Evolutionary conservation across 1,284 basidiomycete species (phyloP).

Genomic region (Xanthoconium separans): DNA sequence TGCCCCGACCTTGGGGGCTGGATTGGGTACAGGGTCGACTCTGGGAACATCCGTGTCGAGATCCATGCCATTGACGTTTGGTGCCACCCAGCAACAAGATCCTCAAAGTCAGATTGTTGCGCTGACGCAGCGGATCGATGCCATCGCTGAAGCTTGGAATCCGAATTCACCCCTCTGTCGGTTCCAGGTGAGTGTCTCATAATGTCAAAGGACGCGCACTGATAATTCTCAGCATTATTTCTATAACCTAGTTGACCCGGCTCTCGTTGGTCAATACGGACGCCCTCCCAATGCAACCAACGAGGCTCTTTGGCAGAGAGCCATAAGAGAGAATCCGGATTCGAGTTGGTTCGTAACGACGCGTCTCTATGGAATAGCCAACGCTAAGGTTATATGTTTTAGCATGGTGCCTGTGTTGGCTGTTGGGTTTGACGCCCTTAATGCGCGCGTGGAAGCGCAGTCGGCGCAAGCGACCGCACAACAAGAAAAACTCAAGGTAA

Average conservation of each 20-base stretch:
- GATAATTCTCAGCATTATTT: constrained; percentile 63
- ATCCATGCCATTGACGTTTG: constrained; percentile 26
- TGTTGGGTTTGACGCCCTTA: constrained; percentile 79
- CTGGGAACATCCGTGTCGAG: constrained; percentile 22
- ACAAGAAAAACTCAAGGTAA: constrained; percentile 65
- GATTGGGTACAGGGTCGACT: constrained; percentile 25
- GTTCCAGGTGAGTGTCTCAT: constrained; percentile 64
- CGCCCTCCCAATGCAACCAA: constrained; percentile 74
- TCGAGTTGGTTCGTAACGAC: constrained; percentile 59
- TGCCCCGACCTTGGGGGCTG: constrained; percentile 26
- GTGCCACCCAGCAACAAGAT: constrained; percentile 47
- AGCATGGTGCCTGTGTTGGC: constrained; percentile 85
- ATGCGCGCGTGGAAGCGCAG: constrained; percentile 80
- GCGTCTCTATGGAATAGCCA: background rate
- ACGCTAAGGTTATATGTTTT: constrained; percentile 15
- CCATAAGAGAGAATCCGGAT: constrained; percentile 81
- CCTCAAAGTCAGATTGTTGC: constrained; percentile 59
- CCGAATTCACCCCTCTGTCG: constrained; percentile 67
- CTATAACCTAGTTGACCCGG: constrained; percentile 84
- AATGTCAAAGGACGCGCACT: background rate
- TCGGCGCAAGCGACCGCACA: constrained; percentile 67
- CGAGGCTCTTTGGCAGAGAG: constrained; percentile 79
- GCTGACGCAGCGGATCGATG: constrained; percentile 64
- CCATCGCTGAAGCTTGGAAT: constrained; percentile 73
- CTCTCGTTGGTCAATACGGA: constrained; percentile 66